phyloP scores from a whole-genome alignment of 352 stramenopile genomes.

The Pythium pectinolyticum region DNA sequence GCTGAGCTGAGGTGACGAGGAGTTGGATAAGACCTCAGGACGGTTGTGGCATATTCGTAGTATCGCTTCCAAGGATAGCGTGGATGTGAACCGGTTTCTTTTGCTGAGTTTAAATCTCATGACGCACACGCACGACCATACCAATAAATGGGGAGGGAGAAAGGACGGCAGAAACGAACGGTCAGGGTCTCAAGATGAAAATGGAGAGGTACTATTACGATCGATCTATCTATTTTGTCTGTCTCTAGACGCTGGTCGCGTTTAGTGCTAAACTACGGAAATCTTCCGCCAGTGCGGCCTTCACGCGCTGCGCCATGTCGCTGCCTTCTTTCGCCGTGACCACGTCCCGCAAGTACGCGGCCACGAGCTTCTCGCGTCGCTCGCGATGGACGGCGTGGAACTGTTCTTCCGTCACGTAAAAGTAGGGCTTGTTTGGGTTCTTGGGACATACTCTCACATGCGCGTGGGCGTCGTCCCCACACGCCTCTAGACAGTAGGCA shows the following conservation, averaged over 20 bases:
- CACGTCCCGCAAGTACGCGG: conserved; percentile 3
- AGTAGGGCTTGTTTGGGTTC: conserved; percentile 33
- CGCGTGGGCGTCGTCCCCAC: conserved; percentile 23
- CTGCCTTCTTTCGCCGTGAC: background rate
- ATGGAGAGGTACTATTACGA: too few relatives aligned
- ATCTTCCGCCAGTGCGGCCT: conserved; percentile 9
- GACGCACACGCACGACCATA: too few relatives aligned
- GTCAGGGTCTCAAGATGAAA: too few relatives aligned
- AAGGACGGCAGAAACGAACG: too few relatives aligned
- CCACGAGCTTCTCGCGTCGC: conserved; percentile 18
- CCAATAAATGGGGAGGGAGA: too few relatives aligned
- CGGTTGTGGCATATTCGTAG: too few relatives aligned
- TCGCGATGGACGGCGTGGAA: conserved; percentile 25
- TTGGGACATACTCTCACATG: conserved; percentile 23
- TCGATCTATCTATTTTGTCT: too few relatives aligned
- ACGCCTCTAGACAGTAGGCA: conserved; percentile 29
- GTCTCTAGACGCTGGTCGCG: background rate
- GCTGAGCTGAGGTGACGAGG: too few relatives aligned
- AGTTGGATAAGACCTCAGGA: too few relatives aligned
- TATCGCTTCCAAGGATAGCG: too few relatives aligned
- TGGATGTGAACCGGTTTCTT: too few relatives aligned
- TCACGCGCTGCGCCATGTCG: conserved; percentile 20
- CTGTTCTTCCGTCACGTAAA: conserved; percentile 24
- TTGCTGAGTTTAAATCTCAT: too few relatives aligned
- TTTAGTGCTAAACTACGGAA: conserved; percentile 16